Evolutionary conservation across 352 stramenopile species (phyloP).

Genomic region (Phytophthora foliorum): DNA sequence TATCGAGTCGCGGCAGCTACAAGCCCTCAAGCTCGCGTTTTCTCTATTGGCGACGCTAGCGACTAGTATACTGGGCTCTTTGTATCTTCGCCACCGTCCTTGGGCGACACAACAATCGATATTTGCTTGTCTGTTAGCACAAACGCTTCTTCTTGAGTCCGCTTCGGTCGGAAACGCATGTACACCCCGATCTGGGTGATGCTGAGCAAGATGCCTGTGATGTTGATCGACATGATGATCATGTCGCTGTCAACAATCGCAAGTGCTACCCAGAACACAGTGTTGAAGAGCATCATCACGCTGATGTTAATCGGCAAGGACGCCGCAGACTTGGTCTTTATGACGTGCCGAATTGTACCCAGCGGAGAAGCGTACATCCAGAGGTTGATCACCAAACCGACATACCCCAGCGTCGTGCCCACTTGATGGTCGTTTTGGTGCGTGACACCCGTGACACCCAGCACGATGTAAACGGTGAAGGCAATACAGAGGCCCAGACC

Average conservation of each 20-base stretch:
- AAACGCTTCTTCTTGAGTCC: constrained; percentile 20
- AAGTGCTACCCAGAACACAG: constrained; percentile 29
- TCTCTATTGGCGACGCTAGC: constrained; percentile 11
- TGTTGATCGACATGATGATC: constrained; percentile 43
- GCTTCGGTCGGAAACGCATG: constrained; percentile 19
- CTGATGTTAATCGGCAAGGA: constrained; percentile 41
- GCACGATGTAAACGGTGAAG: constrained; percentile 46
- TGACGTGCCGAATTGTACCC: constrained; percentile 29
- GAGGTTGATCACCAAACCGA: constrained; percentile 38
- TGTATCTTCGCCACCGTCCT: neutral
- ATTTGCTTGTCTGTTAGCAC: constrained; percentile 25
- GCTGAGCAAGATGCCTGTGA: constrained; percentile 32
- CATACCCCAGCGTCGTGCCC: constrained; percentile 39
- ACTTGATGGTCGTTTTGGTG: constrained; percentile 40
- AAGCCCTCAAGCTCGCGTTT: constrained; percentile 1
- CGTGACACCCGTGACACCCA: constrained; percentile 44
- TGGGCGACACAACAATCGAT: constrained; percentile 28
- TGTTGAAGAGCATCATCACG: constrained; percentile 35
- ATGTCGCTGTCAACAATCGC: constrained; percentile 34
- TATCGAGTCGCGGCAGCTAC: neutral
- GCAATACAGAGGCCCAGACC: constrained; percentile 11
- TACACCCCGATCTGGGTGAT: constrained; percentile 40
- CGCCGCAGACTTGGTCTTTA: constrained; percentile 25
- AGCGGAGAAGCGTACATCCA: constrained; percentile 44
- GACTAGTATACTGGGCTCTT: constrained; percentile 33